A percentile compares a stretch with the other conserved stretches of the same genome.
Conservation (phyloP, 768 basidiomycete species). For the Calocybe indica region DNA sequence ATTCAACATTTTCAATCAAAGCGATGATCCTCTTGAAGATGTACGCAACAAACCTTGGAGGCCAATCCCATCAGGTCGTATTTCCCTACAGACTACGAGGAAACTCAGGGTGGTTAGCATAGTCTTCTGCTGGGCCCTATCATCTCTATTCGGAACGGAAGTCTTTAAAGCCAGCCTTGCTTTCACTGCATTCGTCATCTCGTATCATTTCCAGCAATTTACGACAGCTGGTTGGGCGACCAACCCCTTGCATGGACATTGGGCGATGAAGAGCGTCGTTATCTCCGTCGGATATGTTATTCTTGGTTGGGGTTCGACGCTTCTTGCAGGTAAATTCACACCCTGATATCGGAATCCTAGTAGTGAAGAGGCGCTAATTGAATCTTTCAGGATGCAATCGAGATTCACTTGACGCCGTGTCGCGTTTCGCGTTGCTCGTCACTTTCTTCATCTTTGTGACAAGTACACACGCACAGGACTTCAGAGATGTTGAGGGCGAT, state of each 20-base stretch:
- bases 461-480: slow-evolving; percentile 39
- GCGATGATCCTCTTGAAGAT: slow-evolving; percentile 37
- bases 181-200: slow-evolving; percentile 24
- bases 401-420: not conserved
- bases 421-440: slow-evolving; percentile 8
- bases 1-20: slow-evolving; percentile 40
- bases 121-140: slow-evolving; percentile 17
- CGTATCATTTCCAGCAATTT: slow-evolving; percentile 28
- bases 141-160: slow-evolving; percentile 22
- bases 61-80: slow-evolving; percentile 37
- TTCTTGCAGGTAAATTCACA: slow-evolving; percentile 24
- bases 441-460: slow-evolving; percentile 29
- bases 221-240: too few relatives aligned
- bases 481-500: slow-evolving; percentile 35
- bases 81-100: slow-evolving; percentile 29
- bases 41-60: slow-evolving; percentile 38
- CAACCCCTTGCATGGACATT: slow-evolving; percentile 25
- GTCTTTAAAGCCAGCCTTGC: slow-evolving; percentile 25
- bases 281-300: slow-evolving; percentile 32
- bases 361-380: not conserved
- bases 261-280: slow-evolving; percentile 31
- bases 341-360: not conserved
- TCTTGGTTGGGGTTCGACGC: slow-evolving; percentile 30
- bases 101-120: slow-evolving; percentile 29
- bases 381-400: not conserved